Conservation (phyloP, 2,329 filamentous ascomycete genomes). For the Aspergillus latus region DNA sequence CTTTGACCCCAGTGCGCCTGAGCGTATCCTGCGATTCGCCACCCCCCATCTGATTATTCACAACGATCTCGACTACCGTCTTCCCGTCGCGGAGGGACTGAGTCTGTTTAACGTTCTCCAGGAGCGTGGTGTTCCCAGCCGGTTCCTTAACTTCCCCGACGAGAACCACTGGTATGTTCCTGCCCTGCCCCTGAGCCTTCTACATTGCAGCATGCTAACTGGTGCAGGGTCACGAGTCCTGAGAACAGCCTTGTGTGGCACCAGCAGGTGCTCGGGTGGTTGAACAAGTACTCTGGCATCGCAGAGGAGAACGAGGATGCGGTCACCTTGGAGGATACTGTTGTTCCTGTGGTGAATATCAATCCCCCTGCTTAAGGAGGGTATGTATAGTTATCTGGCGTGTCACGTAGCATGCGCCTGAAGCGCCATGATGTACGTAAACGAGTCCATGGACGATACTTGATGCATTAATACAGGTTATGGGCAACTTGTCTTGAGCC, state of each 20-base stretch:
- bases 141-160: slow-evolving; percentile 75
- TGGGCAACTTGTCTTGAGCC: too few relatives aligned
- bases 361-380: slow-evolving; percentile 18
- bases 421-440: too few relatives aligned
- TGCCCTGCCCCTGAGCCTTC: too few relatives aligned
- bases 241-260: slow-evolving; percentile 93
- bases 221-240: slow-evolving; percentile 65
- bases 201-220: too few relatives aligned
- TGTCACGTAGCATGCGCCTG: too few relatives aligned
- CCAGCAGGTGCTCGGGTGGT: slow-evolving; percentile 73
- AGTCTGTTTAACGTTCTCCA: slow-evolving; percentile 81
- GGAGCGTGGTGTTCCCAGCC: slow-evolving; percentile 68
- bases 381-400: neutral
- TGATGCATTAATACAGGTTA: too few relatives aligned
- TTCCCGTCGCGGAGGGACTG: slow-evolving; percentile 76
- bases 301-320: slow-evolving; percentile 29
- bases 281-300: slow-evolving; percentile 53
- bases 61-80: slow-evolving; percentile 80
- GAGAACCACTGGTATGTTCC: slow-evolving; percentile 57
- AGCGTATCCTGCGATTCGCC: slow-evolving; percentile 65
- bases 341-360: slow-evolving; percentile 34
- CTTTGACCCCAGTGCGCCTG: slow-evolving; percentile 64
- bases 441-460: too few relatives aligned
- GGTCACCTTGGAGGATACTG: slow-evolving; percentile 35
- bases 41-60: slow-evolving; percentile 86